These are phyloP conservation scores for Phytophthora sp. DNA, from an alignment of 352 stramenopile genomes.

Conservation along the genomic window DNA sequence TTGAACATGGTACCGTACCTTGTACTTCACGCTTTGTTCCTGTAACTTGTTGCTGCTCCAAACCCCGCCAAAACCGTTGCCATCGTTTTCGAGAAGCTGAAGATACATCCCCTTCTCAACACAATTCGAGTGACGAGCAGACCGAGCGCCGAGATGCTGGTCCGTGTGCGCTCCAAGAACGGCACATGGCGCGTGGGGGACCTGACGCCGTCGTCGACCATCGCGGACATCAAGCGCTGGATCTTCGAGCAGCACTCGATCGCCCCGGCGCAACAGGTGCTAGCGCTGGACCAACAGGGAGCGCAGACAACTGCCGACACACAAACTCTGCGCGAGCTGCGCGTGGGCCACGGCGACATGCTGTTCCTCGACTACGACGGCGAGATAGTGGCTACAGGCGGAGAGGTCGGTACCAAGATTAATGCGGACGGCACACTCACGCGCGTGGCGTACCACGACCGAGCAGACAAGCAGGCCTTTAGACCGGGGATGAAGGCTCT, in stretches of 20 bases:
- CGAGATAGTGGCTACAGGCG: conserved; percentile 59
- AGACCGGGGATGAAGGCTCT: conserved; percentile 95
- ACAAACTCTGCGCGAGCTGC: conserved; percentile 65
- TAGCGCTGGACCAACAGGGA: conserved; percentile 65
- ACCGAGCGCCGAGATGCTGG: conserved; percentile 53
- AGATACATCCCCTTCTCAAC: conserved; percentile 16
- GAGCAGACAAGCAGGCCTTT: conserved; percentile 88
- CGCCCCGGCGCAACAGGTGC: conserved; percentile 44
- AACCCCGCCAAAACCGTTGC: conserved; percentile 9
- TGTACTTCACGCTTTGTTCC: neutral
- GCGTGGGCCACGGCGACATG: conserved; percentile 81
- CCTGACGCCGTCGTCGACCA: conserved; percentile 61
- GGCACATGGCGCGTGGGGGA: conserved; percentile 86
- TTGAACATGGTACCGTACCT: conserved; percentile 39
- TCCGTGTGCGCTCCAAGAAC: conserved; percentile 89
- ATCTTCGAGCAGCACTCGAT: conserved; percentile 79
- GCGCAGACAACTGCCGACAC: conserved; percentile 39
- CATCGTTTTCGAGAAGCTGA: neutral
- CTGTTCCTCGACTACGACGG: conserved; percentile 81
- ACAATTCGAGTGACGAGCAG: neutral
- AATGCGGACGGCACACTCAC: conserved; percentile 82
- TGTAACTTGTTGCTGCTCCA: neutral
- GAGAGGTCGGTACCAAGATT: conserved; percentile 69
- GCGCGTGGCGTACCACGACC: conserved; percentile 79
- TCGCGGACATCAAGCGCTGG: conserved; percentile 80